Conservation (phyloP, 768 basidiomycete species). For the Agaricus blazei region DNA sequence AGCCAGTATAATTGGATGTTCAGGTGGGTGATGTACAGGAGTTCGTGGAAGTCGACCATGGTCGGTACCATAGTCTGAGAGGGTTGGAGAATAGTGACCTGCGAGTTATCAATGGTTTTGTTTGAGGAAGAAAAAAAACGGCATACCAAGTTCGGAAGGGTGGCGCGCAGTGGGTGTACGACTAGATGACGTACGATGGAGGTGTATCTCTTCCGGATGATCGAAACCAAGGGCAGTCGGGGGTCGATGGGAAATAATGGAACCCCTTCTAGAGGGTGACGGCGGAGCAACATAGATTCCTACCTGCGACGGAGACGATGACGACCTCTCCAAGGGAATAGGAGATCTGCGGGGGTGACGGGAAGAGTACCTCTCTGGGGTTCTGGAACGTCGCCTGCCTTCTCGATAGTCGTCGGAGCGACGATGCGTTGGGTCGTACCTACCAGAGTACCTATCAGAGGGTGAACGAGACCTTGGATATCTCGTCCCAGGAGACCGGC, state of each 20-base stretch:
- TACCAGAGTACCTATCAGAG: not conserved
- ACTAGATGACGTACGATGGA: slow-evolving; percentile 4
- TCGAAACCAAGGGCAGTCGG: slow-evolving; percentile 21
- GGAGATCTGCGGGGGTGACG: slow-evolving; percentile 19
- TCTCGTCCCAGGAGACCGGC: too few species aligned
- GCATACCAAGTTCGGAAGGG: slow-evolving; percentile 3
- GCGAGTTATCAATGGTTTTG: not conserved
- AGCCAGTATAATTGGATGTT: not conserved
- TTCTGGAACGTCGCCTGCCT: too few species aligned
- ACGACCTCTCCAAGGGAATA: slow-evolving; percentile 1
- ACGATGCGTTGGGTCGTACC: too few species aligned
- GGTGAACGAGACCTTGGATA: not conserved
- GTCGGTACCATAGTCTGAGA: slow-evolving; percentile 7
- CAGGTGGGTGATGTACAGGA: not conserved
- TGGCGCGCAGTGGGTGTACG: slow-evolving; percentile 5
- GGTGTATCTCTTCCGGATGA: slow-evolving; percentile 11
- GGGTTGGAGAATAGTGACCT: slow-evolving; percentile 10
- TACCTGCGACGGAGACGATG: slow-evolving; percentile 1
- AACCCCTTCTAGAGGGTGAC: slow-evolving; percentile 6
- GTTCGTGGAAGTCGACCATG: not conserved
- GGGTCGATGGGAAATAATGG: slow-evolving; percentile 13
- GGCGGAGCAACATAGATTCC: slow-evolving; percentile 17
- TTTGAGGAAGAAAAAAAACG: not conserved
- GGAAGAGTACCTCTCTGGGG: slow-evolving; percentile 10
- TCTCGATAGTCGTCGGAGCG: too few species aligned